Conservation (phyloP, 2,329 filamentous ascomycete genomes). For the Dactylonectria macrodidyma region DNA sequence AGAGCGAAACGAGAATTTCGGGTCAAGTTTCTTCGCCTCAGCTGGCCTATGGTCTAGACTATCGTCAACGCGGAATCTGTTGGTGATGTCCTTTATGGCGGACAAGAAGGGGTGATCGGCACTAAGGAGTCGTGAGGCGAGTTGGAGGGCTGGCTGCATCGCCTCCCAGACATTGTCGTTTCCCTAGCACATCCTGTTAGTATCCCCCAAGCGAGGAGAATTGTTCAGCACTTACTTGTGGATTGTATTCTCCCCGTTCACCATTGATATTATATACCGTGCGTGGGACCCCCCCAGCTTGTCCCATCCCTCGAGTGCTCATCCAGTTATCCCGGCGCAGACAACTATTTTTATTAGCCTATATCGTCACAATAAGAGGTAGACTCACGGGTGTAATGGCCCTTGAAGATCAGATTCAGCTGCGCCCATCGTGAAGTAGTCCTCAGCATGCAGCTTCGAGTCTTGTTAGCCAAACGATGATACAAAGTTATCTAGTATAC, state of each 20-base stretch:
- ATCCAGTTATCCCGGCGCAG: constrained; percentile 34
- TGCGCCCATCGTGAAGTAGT: constrained; percentile 42
- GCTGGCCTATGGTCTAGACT: constrained; percentile 16
- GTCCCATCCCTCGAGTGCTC: constrained; percentile 9
- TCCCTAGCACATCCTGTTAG: constrained; percentile 16
- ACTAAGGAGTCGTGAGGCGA: constrained; percentile 44
- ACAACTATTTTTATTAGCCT: constrained; percentile 28
- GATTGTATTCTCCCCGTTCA: constrained; percentile 44
- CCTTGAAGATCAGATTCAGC: constrained; percentile 35
- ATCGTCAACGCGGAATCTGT: constrained; percentile 38
- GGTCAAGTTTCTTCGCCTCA: background rate
- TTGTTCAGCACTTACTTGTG: constrained; percentile 34
- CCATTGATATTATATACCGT: constrained; percentile 42
- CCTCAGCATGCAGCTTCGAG: constrained; percentile 42
- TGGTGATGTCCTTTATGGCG: constrained; percentile 44
- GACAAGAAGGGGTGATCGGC: constrained; percentile 39
- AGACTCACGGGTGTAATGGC: constrained; percentile 42
- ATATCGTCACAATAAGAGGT: background rate
- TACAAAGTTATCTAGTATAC: background rate
- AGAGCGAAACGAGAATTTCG: constrained; percentile 29
- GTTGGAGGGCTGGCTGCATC: constrained; percentile 48
- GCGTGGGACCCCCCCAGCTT: background rate
- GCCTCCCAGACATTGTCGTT: constrained; percentile 49
- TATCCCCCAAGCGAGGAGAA: background rate
- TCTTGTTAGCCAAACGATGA: background rate